Evolutionary conservation across 2,329 filamentous ascomycete species (phyloP).

Genomic region (Colletotrichum gigasporum): DNA sequence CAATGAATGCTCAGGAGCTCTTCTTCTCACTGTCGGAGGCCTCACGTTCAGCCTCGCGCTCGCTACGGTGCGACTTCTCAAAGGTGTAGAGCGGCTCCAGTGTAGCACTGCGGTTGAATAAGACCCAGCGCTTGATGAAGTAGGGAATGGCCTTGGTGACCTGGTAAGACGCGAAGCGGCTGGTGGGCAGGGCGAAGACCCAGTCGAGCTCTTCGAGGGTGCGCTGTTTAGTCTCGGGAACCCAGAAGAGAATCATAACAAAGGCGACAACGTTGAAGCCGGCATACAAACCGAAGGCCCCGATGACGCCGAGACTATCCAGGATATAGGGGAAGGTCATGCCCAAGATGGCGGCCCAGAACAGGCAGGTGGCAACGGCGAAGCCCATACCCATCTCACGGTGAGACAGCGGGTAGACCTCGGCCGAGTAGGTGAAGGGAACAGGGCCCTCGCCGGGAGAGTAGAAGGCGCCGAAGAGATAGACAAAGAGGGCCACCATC

Average conservation of each 20-base stretch:
- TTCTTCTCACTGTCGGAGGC: constrained; percentile 31
- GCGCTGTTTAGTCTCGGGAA: constrained; percentile 68
- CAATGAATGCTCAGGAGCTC: neutral
- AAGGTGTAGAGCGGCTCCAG: constrained; percentile 55
- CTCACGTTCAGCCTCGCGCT: neutral
- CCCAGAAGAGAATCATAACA: constrained; percentile 64
- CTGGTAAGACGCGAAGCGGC: constrained; percentile 44
- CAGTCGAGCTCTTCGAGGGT: constrained; percentile 58
- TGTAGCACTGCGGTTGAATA: constrained; percentile 41
- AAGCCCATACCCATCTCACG: constrained; percentile 78
- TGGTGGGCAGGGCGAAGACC: constrained; percentile 47
- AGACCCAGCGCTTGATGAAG: constrained; percentile 41
- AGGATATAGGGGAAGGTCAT: constrained; percentile 71
- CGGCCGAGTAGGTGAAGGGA: constrained; percentile 74
- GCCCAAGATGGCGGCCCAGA: constrained; percentile 68
- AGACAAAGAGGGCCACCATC: constrained; percentile 57
- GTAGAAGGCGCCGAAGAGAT: constrained; percentile 40
- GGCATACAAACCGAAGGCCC: constrained; percentile 62
- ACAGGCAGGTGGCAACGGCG: constrained; percentile 72
- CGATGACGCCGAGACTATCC: constrained; percentile 46
- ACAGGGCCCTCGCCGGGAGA: constrained; percentile 67
- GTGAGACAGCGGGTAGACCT: constrained; percentile 76
- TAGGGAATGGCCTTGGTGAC: constrained; percentile 44
- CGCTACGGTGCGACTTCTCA: constrained; percentile 32
- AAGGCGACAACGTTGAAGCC: constrained; percentile 65